These are phyloP conservation scores for Macadamia tetraphylla DNA, from an alignment of 164 flowering plant species.

Conservation along the genomic window DNA sequence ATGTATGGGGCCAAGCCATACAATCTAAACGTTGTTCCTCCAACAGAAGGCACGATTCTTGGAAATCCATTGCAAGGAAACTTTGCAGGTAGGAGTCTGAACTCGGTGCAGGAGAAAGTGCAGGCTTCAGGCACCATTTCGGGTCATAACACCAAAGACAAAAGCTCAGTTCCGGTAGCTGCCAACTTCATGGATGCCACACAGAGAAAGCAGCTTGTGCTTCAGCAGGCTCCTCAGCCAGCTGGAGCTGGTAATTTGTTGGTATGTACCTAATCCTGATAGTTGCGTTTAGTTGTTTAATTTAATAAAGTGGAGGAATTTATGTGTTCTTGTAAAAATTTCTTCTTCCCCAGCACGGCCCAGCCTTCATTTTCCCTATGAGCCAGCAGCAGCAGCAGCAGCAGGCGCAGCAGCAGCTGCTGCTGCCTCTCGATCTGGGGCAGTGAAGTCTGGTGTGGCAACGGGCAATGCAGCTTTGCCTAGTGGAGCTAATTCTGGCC, in stretches of 20 bases:
- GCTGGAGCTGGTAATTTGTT: conserved; percentile 57
- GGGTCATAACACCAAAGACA: conserved; percentile 42
- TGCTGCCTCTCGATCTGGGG: conserved; percentile 35
- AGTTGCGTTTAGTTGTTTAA: neutral
- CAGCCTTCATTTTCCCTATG: conserved; percentile 77
- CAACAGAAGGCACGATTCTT: conserved; percentile 37
- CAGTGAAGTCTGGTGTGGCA: conserved; percentile 36
- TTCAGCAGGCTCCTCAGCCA: conserved; percentile 64
- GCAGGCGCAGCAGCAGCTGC: conserved; percentile 18
- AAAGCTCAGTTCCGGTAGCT: conserved; percentile 33
- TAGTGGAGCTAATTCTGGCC: conserved; percentile 30
- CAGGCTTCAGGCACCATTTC: conserved; percentile 18
- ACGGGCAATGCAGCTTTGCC: conserved; percentile 27
- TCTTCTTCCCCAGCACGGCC: conserved; percentile 54
- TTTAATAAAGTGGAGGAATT: neutral
- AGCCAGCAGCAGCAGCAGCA: conserved; percentile 64
- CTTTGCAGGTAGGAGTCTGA: conserved; percentile 34
- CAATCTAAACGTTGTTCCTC: conserved; percentile 60
- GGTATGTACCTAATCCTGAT: conserved; percentile 32
- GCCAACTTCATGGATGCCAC: conserved; percentile 38
- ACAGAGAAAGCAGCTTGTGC: conserved; percentile 66
- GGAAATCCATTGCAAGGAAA: conserved; percentile 35
- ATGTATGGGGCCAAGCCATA: conserved; percentile 63
- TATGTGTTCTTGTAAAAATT: neutral
- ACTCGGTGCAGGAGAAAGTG: conserved; percentile 50